phyloP scores from a whole-genome alignment of 2,329 filamentous ascomycete species.

The Microsporum canis region DNA sequence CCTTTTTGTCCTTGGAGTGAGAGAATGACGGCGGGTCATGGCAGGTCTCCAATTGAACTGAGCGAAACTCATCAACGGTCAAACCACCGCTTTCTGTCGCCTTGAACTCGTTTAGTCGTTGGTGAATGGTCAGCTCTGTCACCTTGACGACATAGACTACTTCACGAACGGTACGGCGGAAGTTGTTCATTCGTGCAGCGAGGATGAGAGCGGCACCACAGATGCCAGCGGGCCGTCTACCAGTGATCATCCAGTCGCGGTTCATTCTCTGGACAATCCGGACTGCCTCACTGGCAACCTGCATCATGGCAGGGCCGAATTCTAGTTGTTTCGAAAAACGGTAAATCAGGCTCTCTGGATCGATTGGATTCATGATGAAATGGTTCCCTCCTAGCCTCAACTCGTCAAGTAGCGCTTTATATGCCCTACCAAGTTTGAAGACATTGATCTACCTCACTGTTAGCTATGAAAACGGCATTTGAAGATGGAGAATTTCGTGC shows the following conservation, averaged over 20 bases:
- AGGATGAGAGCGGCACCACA: conserved; percentile 91
- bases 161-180: conserved; percentile 79
- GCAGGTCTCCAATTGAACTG: conserved; percentile 47
- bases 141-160: conserved; percentile 98
- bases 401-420: conserved; percentile 65
- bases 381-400: conserved; percentile 45
- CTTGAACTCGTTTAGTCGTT: conserved; percentile 84
- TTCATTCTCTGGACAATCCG: conserved; percentile 87
- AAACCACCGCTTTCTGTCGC: conserved; percentile 72
- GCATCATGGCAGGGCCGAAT: conserved; percentile 69
- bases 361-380: conserved; percentile 61
- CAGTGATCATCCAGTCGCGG: conserved; percentile 92
- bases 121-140: conserved; percentile 82
- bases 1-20: conserved; percentile 45
- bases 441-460: conserved; percentile 58
- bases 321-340: conserved; percentile 87
- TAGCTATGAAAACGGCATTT: conserved; percentile 11
- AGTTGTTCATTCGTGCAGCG: conserved; percentile 97
- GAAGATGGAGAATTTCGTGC: conserved; percentile 8
- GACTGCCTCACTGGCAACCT: conserved; percentile 78
- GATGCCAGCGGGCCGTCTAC: conserved; percentile 82
- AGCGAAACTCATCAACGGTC: conserved; percentile 72
- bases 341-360: conserved; percentile 81
- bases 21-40: conserved; percentile 77
- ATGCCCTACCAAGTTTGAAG: conserved; percentile 79